Evolutionary conservation across 2,329 filamentous ascomycete genomes (phyloP), one percentile per base, ranked within the genome.

Genomic region (Epichloe gansuensis): DNA sequence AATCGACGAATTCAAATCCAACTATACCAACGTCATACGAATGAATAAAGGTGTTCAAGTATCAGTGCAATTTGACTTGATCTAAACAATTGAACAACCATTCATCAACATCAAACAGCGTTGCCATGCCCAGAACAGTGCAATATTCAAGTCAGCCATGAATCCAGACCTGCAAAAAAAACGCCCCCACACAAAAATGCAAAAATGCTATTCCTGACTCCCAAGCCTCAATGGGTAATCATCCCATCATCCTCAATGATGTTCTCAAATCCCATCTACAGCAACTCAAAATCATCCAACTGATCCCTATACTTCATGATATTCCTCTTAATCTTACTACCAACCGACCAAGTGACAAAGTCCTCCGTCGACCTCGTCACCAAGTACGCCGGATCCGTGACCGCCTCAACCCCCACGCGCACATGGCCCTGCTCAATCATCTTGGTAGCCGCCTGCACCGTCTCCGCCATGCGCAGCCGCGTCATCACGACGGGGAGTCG

Each of bases 351-450:
- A 0, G 91, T 96, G 17, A 97, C 86, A 66, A 94, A 95, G 70
- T 97, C 91, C 71, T 97, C 91, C 78, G 95, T 88, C 55, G 82
- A 87, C 58, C 90, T 77, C 39, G 88, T 93, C 7, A 97, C 89
- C 50, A 96, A 69, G 62, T 89, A 96, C 0, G 89, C 90, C 31
- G 89, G 83, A 65, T 97, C 91, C 2, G 87, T 94, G 27, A 96
- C 79, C 1, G 90, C 86, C 64, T 96, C 89, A 0, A 89, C 90
- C 12, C 91, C 91, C 1, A 95, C 89, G 47, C 91, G 77, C 3
- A 97, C 89, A 66, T 96, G 90, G 6, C 91, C 91, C 64, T 95
- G 89, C 73, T 97, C 91, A 53, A 97, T 86, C 68, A 95, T 85
- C 60, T 87, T 89, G 7, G 82, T 87, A 40, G 86, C 87, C 36